Evolutionary conservation across 805 yeast genomes (phyloP).

Genomic region (Schwanniomyces vanrijiae): DNA sequence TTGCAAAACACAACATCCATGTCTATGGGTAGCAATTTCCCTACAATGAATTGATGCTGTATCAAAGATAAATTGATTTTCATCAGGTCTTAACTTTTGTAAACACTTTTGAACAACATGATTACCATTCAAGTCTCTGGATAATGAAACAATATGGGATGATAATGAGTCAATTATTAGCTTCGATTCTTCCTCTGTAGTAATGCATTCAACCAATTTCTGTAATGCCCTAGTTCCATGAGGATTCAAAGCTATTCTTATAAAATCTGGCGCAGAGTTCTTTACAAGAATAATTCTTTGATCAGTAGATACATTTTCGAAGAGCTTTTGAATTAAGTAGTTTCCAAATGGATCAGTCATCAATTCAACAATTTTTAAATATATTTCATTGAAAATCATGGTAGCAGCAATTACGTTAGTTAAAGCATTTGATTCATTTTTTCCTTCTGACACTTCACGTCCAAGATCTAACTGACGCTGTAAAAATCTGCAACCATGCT

Average conservation of each 20-base stretch:
- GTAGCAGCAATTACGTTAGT: slow-evolving; percentile 56
- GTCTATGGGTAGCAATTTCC: slow-evolving; percentile 90
- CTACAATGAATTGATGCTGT: slow-evolving; percentile 73
- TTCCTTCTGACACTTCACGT: slow-evolving; percentile 28
- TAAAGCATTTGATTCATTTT: slow-evolving; percentile 7
- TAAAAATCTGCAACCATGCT: slow-evolving; percentile 92
- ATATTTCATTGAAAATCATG: slow-evolving; percentile 78
- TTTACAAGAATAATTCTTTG: slow-evolving; percentile 71
- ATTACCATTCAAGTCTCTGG: slow-evolving; percentile 92
- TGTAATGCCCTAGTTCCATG: slow-evolving; percentile 97
- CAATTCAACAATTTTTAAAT: slow-evolving; percentile 73
- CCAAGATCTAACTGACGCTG: slow-evolving; percentile 80
- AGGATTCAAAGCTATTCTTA: slow-evolving; percentile 82
- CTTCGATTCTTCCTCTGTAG: slow-evolving; percentile 67
- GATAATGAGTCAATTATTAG: slow-evolving; percentile 60
- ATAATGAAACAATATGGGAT: slow-evolving; percentile 73
- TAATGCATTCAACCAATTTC: slow-evolving; percentile 81
- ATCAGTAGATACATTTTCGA: slow-evolving; percentile 69
- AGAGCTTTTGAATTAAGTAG: slow-evolving; percentile 84
- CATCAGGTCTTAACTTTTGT: slow-evolving; percentile 63
- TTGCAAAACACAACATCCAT: slow-evolving; percentile 96
- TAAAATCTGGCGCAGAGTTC: slow-evolving; percentile 71
- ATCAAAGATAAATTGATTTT: slow-evolving; percentile 86
- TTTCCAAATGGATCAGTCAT: slow-evolving; percentile 99
- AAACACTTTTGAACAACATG: slow-evolving; percentile 94